Conservation (phyloP, 106 monocot species). For the Dioscorea alata region DNA sequence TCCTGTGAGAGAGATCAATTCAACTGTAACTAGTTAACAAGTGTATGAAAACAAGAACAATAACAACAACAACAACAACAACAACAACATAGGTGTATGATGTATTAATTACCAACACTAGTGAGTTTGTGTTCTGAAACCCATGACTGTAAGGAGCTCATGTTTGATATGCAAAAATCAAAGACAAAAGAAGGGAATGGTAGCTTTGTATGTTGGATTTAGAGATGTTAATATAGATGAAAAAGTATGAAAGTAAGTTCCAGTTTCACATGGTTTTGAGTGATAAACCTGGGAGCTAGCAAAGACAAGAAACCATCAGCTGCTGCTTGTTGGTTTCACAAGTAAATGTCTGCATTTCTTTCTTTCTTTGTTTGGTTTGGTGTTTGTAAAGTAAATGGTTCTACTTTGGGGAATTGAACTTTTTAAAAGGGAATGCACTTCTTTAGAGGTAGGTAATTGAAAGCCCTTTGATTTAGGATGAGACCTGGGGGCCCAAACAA, state of each 20-base stretch:
- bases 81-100: background rate
- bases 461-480: too few relatives aligned
- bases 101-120: constrained; percentile 29
- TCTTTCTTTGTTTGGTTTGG: too few relatives aligned
- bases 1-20: constrained; percentile 13
- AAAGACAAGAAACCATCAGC: background rate
- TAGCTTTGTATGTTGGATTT: too few relatives aligned
- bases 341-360: too few relatives aligned
- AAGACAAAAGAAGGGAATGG: too few relatives aligned
- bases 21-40: background rate
- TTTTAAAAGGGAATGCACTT: too few relatives aligned
- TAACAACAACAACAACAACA: background rate
- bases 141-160: constrained; percentile 51
- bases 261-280: background rate
- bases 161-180: background rate
- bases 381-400: too few relatives aligned
- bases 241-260: background rate
- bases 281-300: background rate
- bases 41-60: background rate
- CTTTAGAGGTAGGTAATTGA: too few relatives aligned
- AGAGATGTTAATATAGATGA: too few relatives aligned
- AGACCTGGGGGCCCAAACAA: too few relatives aligned
- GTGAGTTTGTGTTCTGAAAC: constrained; percentile 67
- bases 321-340: too few relatives aligned
- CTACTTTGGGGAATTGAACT: too few relatives aligned